Conservation (phyloP, 1,284 basidiomycete species). For the Lentinus polychrous region DNA sequence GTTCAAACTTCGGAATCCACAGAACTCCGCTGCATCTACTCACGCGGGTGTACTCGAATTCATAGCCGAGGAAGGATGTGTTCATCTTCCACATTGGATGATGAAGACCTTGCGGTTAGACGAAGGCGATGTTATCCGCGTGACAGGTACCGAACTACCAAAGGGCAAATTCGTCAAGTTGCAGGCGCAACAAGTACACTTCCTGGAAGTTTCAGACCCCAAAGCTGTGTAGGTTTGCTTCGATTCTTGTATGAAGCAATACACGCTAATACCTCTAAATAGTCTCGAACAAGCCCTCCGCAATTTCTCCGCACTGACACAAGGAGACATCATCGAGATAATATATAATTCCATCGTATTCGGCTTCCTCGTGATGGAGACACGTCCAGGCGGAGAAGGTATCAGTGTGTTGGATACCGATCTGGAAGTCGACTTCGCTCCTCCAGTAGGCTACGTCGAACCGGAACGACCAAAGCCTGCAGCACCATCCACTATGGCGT, state of each 20-base stretch:
- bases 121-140: slow-evolving; percentile 93
- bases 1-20: slow-evolving; percentile 90
- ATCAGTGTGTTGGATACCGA: slow-evolving; percentile 95
- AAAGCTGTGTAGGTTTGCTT: slow-evolving; percentile 78
- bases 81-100: slow-evolving; percentile 98
- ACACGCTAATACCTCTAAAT: slow-evolving; percentile 4
- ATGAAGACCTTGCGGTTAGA: slow-evolving; percentile 92
- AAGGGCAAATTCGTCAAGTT: slow-evolving; percentile 98
- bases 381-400: slow-evolving; percentile 79
- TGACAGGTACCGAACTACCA: slow-evolving; percentile 81
- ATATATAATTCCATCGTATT: slow-evolving; percentile 91
- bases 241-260: neutral
- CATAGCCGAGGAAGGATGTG: slow-evolving; percentile 94
- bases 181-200: slow-evolving; percentile 93
- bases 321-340: slow-evolving; percentile 91
- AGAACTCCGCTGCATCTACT: slow-evolving; percentile 81
- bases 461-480: slow-evolving; percentile 80
- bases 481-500: slow-evolving; percentile 90
- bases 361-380: slow-evolving; percentile 94
- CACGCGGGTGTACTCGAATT: slow-evolving; percentile 98
- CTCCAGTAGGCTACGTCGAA: slow-evolving; percentile 81
- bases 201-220: slow-evolving; percentile 91
- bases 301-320: slow-evolving; percentile 87
- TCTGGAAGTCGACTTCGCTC: slow-evolving; percentile 84
- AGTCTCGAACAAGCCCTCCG: slow-evolving; percentile 94